A percentile compares a stretch with the other conserved stretches of the same genome.
These are phyloP conservation scores for Psilocybe mexicana DNA, from an alignment of 1,284 basidiomycete genomes.

Conservation along the genomic window DNA sequence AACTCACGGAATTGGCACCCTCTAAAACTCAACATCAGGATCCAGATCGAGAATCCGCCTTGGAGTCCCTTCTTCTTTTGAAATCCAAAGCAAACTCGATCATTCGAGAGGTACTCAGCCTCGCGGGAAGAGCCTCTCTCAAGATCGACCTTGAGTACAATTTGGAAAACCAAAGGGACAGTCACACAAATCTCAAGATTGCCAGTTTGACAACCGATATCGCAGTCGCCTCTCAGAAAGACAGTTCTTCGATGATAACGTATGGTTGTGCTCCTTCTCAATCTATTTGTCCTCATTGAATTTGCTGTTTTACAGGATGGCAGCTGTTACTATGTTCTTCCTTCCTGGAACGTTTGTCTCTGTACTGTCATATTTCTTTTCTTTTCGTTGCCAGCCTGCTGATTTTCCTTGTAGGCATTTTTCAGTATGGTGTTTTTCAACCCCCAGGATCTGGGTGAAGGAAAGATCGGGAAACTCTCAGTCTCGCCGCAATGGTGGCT, in stretches of 20 bases:
- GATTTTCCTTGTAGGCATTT: not conserved
- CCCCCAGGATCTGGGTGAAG: not conserved
- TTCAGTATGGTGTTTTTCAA: slow-evolving; percentile 11
- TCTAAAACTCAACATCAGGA: not conserved
- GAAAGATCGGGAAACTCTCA: not conserved
- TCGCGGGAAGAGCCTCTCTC: not conserved
- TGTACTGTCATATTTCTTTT: not conserved
- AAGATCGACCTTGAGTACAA: slow-evolving; percentile 8
- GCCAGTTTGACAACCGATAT: slow-evolving; percentile 4
- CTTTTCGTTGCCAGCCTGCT: not conserved
- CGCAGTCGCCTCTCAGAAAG: slow-evolving; percentile 3
- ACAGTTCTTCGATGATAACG: slow-evolving; percentile 12
- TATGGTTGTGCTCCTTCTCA: not conserved
- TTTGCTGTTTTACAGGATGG: not conserved
- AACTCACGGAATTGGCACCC: not conserved
- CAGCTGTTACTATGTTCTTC: slow-evolving; percentile 12
- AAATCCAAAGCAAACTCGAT: slow-evolving; percentile 6
- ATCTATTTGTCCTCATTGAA: not conserved
- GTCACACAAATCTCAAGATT: slow-evolving; percentile 4
- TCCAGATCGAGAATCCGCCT: not conserved
- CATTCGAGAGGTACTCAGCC: not conserved
- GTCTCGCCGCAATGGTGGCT: slow-evolving; percentile 6
- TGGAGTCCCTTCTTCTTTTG: slow-evolving; percentile 4
- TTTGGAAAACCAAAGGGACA: slow-evolving; percentile 7
- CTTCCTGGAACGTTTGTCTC: slow-evolving; percentile 11